Base-by-base conservation (phyloP, 805 yeast genomes). In the Wickerhamiella sergipiensis region DNA sequence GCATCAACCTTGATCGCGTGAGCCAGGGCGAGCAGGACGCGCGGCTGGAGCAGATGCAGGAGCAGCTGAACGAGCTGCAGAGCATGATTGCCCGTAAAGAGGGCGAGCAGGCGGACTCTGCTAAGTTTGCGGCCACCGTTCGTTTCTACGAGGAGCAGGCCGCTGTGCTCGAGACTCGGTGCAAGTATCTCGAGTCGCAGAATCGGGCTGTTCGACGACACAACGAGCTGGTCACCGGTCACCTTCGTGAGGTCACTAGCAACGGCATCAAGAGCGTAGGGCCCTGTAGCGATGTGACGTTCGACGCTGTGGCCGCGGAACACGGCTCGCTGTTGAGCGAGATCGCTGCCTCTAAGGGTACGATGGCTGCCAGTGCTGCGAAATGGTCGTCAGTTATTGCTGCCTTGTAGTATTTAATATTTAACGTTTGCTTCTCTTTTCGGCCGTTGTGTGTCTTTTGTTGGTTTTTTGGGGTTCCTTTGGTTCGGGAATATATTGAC, bases 1-100 rank as follows among this genome's bases (percentile, higher is more conserved):
- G 59, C 21, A 61, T 74, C 49, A 78, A 79, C 58, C 72, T 72
- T 50, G 74, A 70, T 49, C 59, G 68, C 48, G 57, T 69, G 12
- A 64, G 67, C 12, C 62, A 64, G 2, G 68, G 64, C 3, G 70
- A 71, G 18, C 60, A 74, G 50, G 70, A 66, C 29, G 62, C 63
- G 39, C 62, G 65, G 38, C 55, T 72, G 13, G 64, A 59, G 44
- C 67, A 65, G 46, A 67, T 72, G 71, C 72, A 71, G 57, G 59
- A 58, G 24, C 67, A 65, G 52, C 63, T 72, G 53, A 61, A 61
- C 39, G 59, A 52, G 19, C 60, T 69, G 38, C 57, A 59, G 22
- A 52, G 57, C 69, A 55, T 67, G 63, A 49, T 62, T 56, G 50
- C 63, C 55, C 50, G 54, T 61, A 26, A 59, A 53, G 44, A 67